phyloP scores from a whole-genome alignment of 2,329 filamentous ascomycete genomes.

The Septoria linicola region DNA sequence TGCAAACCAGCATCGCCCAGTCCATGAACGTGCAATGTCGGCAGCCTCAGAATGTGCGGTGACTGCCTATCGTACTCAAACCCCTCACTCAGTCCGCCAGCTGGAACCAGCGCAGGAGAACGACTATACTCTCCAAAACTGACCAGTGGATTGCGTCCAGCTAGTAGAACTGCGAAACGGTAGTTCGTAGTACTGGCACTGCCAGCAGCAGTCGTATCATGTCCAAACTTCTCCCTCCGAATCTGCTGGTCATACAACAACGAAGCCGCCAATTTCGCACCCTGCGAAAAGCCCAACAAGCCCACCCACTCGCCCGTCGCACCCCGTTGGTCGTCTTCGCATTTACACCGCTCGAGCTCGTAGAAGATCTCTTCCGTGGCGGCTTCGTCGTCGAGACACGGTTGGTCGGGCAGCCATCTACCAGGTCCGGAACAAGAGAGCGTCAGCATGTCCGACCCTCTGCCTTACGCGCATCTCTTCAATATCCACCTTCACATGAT shows the following conservation, averaged over 20 bases:
- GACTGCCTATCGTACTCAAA: slow-evolving; percentile 44
- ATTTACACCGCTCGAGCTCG: slow-evolving; percentile 46
- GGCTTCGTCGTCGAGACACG: slow-evolving; percentile 52
- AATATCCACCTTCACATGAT: too few species aligned
- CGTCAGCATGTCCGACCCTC: not conserved
- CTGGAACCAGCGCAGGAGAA: slow-evolving; percentile 41
- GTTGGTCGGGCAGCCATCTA: slow-evolving; percentile 61
- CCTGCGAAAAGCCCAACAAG: slow-evolving; percentile 52
- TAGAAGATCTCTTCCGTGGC: slow-evolving; percentile 51
- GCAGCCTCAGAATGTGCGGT: slow-evolving; percentile 54
- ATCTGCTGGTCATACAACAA: slow-evolving; percentile 60
- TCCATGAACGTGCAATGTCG: slow-evolving; percentile 69
- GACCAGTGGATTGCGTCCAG: slow-evolving; percentile 61
- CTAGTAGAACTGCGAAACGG: slow-evolving; percentile 62
- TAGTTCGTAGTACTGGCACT: slow-evolving; percentile 50
- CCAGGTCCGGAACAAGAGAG: not conserved
- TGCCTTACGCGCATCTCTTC: too few species aligned
- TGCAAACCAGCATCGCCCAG: slow-evolving; percentile 59
- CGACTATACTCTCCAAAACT: slow-evolving; percentile 47
- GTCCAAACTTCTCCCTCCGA: slow-evolving; percentile 42
- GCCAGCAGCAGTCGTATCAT: too few species aligned
- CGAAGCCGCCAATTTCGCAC: slow-evolving; percentile 50
- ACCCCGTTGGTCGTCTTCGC: slow-evolving; percentile 46
- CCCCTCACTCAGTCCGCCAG: slow-evolving; percentile 47
- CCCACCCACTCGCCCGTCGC: slow-evolving; percentile 51